Percentiles rank a stretch among this genome's conserved stretches.
These are phyloP conservation scores for Xylariaceae sp. DNA, from an alignment of 2,329 filamentous ascomycete genomes.

Conservation along the genomic window DNA sequence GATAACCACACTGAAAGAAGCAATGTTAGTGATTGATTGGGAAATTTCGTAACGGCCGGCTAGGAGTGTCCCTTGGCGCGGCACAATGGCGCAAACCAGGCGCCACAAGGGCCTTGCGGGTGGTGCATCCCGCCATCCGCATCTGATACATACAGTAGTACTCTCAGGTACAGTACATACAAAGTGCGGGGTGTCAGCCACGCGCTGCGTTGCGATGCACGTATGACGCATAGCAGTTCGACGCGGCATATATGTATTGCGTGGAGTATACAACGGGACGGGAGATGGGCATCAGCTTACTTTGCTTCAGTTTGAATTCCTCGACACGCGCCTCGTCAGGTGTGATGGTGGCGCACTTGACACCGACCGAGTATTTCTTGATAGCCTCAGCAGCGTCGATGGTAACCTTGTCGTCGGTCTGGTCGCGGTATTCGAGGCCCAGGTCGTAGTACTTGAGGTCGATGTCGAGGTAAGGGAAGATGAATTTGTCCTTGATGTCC, in stretches of 20 bases:
- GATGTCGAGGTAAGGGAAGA: slow-evolving; percentile 91
- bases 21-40: slow-evolving; percentile 10
- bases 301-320: slow-evolving; percentile 99
- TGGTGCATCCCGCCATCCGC: no score
- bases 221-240: no score
- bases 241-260: no score
- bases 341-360: slow-evolving; percentile 99
- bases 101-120: no score
- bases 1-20: slow-evolving; percentile 80
- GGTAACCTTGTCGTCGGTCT: slow-evolving; percentile 96
- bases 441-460: slow-evolving; percentile 98
- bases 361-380: slow-evolving; percentile 97
- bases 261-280: no score
- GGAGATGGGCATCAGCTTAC: slow-evolving; percentile 43
- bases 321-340: slow-evolving; percentile 94
- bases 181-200: no score
- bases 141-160: no score
- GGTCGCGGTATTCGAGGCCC: slow-evolving; percentile 82
- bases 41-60: neutral
- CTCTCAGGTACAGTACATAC: no score
- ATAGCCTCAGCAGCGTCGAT: slow-evolving; percentile 93
- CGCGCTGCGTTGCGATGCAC: no score
- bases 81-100: no score
- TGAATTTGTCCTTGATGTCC: slow-evolving; percentile 99
- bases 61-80: slow-evolving; percentile 2